These are phyloP conservation scores for Thozetella sp. DNA, from an alignment of 495 filamentous ascomycete genomes.

Conservation along the genomic window DNA sequence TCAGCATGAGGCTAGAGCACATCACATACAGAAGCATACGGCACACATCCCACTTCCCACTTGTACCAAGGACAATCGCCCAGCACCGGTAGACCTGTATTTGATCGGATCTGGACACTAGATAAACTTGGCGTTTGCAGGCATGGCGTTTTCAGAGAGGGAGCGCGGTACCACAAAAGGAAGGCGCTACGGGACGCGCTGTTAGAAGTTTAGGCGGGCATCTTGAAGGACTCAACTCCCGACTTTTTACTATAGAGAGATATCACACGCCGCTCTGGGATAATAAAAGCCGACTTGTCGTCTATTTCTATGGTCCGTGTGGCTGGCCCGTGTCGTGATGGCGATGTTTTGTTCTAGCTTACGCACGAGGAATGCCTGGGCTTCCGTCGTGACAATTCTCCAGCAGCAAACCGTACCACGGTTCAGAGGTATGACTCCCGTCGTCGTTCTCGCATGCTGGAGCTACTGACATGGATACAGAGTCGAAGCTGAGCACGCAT, in stretches of 20 bases:
- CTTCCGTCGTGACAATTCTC: constrained; percentile 42
- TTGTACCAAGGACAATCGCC: too few relatives aligned
- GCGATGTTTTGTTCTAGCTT: constrained; percentile 57
- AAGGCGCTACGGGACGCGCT: background rate
- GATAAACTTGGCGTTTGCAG: background rate
- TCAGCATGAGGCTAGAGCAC: too few relatives aligned
- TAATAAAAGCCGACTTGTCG: background rate
- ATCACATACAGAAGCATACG: background rate
- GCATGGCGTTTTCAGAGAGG: background rate
- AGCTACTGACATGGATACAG: constrained; percentile 26
- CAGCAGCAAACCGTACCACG: constrained; percentile 25
- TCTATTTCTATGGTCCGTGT: background rate
- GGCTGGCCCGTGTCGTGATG: background rate
- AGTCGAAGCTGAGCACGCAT: constrained; percentile 50
- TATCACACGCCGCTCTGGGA: background rate
- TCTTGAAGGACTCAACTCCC: background rate
- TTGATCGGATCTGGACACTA: too few relatives aligned
- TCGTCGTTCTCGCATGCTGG: background rate
- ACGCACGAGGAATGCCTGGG: constrained; percentile 53
- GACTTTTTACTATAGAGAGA: background rate
- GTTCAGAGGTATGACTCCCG: constrained; percentile 49
- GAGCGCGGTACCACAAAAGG: background rate
- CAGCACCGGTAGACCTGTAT: too few relatives aligned
- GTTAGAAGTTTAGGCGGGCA: background rate
- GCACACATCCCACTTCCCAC: background rate